Evolutionary conservation across 2,329 filamentous ascomycete genomes (phyloP).

Genomic region (Plenodomus tracheiphilus): DNA sequence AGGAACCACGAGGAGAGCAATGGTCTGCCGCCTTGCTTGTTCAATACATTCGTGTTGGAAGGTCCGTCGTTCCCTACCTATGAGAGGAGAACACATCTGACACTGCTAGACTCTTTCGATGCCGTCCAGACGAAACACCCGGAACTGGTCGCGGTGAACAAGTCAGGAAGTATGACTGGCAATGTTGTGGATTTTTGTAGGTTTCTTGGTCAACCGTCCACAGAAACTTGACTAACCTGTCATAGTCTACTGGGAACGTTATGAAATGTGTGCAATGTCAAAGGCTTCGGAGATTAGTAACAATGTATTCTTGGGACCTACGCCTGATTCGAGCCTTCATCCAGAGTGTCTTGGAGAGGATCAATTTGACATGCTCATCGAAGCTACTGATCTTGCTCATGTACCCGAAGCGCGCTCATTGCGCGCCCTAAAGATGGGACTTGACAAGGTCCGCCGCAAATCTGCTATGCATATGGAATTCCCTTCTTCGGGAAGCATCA

Average conservation of each 20-base stretch:
- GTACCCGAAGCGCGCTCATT: conserved; percentile 72
- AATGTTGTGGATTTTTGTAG: conserved; percentile 81
- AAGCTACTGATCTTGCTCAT: conserved; percentile 82
- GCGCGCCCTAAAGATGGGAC: conserved; percentile 62
- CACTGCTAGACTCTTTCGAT: conserved; percentile 28
- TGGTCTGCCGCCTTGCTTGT: conserved; percentile 61
- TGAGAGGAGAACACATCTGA: conserved; percentile 10
- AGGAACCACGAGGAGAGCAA: conserved; percentile 68
- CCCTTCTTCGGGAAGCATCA: conserved; percentile 90
- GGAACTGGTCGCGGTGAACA: conserved; percentile 75
- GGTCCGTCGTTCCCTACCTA: conserved; percentile 46
- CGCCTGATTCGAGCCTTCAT: conserved; percentile 67
- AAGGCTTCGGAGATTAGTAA: conserved; percentile 82
- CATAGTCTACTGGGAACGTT: conserved; percentile 75
- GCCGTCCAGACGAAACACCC: conserved; percentile 69
- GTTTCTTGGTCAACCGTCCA: conserved; percentile 18
- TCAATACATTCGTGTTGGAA: conserved; percentile 81
- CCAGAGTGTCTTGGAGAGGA: conserved; percentile 49
- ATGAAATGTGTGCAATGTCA: conserved; percentile 94
- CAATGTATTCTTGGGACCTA: conserved; percentile 90
- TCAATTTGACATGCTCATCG: conserved; percentile 81
- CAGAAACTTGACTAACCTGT: neutral
- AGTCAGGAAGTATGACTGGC: conserved; percentile 71
- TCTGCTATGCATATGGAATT: conserved; percentile 71
- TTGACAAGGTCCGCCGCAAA: conserved; percentile 46